These are phyloP conservation scores for Microcyclosporella mali DNA, from an alignment of 2,329 filamentous ascomycete genomes.

Conservation along the genomic window DNA sequence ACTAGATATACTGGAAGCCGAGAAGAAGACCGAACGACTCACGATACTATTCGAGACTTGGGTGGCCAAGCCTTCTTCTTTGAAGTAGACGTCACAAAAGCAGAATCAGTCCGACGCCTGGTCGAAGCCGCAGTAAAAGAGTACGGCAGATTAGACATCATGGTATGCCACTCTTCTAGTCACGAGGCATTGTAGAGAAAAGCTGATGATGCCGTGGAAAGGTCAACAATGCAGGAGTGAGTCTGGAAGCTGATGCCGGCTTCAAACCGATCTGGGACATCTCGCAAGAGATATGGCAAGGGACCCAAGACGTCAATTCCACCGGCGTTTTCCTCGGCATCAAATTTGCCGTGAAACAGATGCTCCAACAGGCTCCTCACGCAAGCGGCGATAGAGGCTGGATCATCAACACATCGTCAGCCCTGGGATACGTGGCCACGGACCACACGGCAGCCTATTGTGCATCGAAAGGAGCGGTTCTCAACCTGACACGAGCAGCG, in stretches of 20 bases:
- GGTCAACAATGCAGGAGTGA: constrained; percentile 8
- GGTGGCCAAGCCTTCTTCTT: constrained; percentile 34
- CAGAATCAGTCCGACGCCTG: constrained; percentile 19
- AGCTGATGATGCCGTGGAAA: not conserved
- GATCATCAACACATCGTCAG: constrained; percentile 46
- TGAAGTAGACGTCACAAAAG: constrained; percentile 30
- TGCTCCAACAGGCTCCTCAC: constrained; percentile 44
- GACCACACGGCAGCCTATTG: constrained; percentile 29
- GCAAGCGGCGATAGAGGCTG: constrained; percentile 41
- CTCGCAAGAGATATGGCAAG: constrained; percentile 14
- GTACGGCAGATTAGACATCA: constrained; percentile 17
- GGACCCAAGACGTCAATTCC: constrained; percentile 33
- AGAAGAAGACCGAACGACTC: constrained; percentile 25
- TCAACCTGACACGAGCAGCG: constrained; percentile 23
- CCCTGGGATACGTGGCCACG: constrained; percentile 40
- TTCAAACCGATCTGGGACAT: constrained; percentile 18
- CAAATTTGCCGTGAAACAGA: constrained; percentile 45
- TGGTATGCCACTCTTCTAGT: constrained; percentile 14
- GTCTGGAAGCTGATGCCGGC: constrained; percentile 14
- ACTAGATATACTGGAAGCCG: constrained; percentile 11
- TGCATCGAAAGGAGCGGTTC: constrained; percentile 24
- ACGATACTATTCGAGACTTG: constrained; percentile 27
- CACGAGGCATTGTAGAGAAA: not conserved
- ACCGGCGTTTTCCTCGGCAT: constrained; percentile 38
- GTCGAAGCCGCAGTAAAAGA: constrained; percentile 19